phyloP scores from a whole-genome alignment of 2,329 filamentous ascomycete genomes.

The Penicillium sumatraense region DNA sequence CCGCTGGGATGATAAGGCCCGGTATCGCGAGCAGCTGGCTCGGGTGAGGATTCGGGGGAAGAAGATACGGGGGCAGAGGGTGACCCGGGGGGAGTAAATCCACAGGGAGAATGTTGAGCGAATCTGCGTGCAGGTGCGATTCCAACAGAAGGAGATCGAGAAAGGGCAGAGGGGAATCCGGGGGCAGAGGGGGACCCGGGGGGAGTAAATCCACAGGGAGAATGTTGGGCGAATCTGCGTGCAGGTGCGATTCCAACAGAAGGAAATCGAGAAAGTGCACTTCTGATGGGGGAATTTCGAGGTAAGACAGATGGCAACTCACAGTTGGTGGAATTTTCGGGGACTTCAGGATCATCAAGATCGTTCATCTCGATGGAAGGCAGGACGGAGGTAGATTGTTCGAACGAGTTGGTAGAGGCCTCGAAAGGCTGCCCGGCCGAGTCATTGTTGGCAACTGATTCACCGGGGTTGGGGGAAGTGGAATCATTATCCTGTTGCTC shows the following conservation, averaged over 20 bases:
- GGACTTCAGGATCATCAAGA: neutral
- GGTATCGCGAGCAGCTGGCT: too few relatives aligned
- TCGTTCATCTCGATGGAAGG: constrained; percentile 12
- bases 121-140: neutral
- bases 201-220: neutral
- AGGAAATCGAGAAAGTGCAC: neutral
- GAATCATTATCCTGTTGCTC: neutral
- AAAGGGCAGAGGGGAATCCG: neutral
- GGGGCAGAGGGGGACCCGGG: neutral
- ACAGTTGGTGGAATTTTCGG: neutral
- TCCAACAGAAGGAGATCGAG: neutral
- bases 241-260: neutral
- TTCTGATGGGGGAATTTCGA: neutral
- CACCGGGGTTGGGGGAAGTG: too few relatives aligned
- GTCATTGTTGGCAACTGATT: neutral
- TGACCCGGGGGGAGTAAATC: neutral
- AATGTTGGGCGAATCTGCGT: neutral
- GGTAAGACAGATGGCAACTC: neutral
- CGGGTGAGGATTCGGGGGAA: too few relatives aligned
- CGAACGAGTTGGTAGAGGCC: neutral
- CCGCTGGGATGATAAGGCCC: too few relatives aligned
- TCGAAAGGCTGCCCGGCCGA: neutral
- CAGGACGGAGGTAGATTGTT: constrained; percentile 6
- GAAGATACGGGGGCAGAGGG: neutral
- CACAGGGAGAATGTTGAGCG: neutral